Conservation (phyloP, 345 rosid species). For the Murraya paniculata region DNA sequence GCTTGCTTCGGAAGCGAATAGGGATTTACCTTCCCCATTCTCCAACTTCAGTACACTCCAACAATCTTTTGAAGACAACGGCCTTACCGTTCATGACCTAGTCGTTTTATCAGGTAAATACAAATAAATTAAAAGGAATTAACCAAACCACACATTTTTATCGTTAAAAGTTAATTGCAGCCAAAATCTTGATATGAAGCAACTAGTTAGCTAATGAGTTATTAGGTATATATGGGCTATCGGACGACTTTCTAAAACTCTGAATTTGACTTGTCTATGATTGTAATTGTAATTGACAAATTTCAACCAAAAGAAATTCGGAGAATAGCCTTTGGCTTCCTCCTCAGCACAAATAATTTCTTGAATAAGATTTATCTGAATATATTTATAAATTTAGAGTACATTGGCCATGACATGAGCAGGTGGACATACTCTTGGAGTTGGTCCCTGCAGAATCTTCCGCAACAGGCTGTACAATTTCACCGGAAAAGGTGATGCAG, state of each 20-base stretch:
- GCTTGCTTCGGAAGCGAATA: constrained; percentile 13
- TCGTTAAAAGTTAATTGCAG: neutral
- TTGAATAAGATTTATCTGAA: neutral
- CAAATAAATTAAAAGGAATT: neutral
- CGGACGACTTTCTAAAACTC: no score
- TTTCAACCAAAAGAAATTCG: neutral
- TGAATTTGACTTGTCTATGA: no score
- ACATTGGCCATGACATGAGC: neutral
- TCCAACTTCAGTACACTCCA: constrained; percentile 30
- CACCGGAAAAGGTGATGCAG: constrained; percentile 36
- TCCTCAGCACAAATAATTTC: neutral
- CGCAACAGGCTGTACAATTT: constrained; percentile 39
- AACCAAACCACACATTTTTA: no score
- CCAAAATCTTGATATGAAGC: neutral
- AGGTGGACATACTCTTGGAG: constrained; percentile 41
- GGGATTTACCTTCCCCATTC: constrained; percentile 25
- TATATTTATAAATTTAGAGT: no score
- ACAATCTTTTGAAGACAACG: constrained; percentile 30
- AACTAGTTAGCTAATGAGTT: neutral
- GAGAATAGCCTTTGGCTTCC: neutral
- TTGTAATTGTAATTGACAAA: neutral
- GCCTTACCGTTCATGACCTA: constrained; percentile 39
- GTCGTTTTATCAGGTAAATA: constrained; percentile 49
- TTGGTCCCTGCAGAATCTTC: constrained; percentile 34
- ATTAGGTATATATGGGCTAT: no score